A percentile compares a stretch with the other conserved stretches of the same genome.
phyloP scores from a whole-genome alignment of 495 filamentous ascomycete genomes.

The Saxophila tyrrhenica region DNA sequence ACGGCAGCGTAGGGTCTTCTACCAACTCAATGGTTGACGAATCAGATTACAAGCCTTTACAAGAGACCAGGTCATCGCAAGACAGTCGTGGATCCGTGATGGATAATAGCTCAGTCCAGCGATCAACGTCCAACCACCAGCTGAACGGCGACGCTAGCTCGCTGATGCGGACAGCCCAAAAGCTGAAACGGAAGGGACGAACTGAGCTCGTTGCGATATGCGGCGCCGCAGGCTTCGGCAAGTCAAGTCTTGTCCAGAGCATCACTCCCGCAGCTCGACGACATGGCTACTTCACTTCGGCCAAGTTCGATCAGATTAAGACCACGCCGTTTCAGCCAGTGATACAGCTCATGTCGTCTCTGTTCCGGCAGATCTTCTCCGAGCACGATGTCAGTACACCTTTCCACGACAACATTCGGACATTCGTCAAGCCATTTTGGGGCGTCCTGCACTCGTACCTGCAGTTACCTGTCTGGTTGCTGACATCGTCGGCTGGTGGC shows the following conservation, averaged over 20 bases:
- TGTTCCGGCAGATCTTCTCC: slow-evolving; percentile 85
- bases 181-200: slow-evolving; percentile 51
- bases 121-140: slow-evolving; percentile 1
- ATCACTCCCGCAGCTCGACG: slow-evolving; percentile 62
- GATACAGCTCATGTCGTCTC: slow-evolving; percentile 63
- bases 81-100: slow-evolving; percentile 8
- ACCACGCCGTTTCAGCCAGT: slow-evolving; percentile 75
- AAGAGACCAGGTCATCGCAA: slow-evolving; percentile 20
- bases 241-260: slow-evolving; percentile 70
- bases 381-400: slow-evolving; percentile 74
- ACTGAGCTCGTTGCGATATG: slow-evolving; percentile 72
- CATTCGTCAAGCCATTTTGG: slow-evolving; percentile 68
- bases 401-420: slow-evolving; percentile 65
- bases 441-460: slow-evolving; percentile 62
- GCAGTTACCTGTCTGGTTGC: slow-evolving; percentile 61
- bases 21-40: slow-evolving; percentile 3
- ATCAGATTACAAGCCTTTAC: slow-evolving; percentile 14
- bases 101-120: slow-evolving; percentile 1
- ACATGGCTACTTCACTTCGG: slow-evolving; percentile 67
- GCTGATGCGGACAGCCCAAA: slow-evolving; percentile 38
- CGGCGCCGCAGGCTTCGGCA: slow-evolving; percentile 68
- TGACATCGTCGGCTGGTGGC: slow-evolving; percentile 38
- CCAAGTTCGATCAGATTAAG: slow-evolving; percentile 75
- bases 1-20: neutral
- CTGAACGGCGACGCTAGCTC: slow-evolving; percentile 9